These are phyloP conservation scores for Calonectria pseudoreteaudii DNA, from an alignment of 2,329 filamentous ascomycete species.

Conservation along the genomic window DNA sequence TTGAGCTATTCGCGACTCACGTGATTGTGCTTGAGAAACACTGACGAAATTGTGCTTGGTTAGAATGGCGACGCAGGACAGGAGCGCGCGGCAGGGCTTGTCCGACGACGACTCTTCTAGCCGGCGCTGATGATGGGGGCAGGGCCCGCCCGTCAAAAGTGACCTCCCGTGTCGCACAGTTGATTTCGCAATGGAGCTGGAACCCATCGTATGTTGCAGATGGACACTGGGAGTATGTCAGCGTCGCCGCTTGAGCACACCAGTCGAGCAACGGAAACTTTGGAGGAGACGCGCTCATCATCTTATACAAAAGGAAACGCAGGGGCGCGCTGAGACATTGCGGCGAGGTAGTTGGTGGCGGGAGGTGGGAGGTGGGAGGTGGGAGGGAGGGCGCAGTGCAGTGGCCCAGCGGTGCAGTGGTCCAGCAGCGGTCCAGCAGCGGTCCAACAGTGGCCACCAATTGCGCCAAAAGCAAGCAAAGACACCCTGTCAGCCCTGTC, in stretches of 20 bases:
- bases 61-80: background rate
- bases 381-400: background rate
- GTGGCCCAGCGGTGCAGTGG: background rate
- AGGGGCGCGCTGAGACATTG: constrained; percentile 5
- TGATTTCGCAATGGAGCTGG: background rate
- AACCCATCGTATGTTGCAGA: background rate
- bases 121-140: background rate
- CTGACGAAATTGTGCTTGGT: constrained; percentile 1
- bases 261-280: background rate
- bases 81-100: background rate
- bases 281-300: background rate
- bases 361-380: background rate
- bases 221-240: background rate
- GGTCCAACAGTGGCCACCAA: too few relatives aligned
- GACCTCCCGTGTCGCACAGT: background rate
- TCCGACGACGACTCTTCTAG: background rate
- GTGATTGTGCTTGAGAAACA: background rate
- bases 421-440: too few relatives aligned
- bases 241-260: background rate
- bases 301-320: background rate
- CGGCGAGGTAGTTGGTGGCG: background rate
- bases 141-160: constrained; percentile 1
- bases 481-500: background rate
- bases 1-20: background rate
- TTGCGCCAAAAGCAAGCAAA: background rate